Evolutionary conservation across 139 green algal genomes (phyloP).

Genomic region (Chlorella sp.): DNA sequence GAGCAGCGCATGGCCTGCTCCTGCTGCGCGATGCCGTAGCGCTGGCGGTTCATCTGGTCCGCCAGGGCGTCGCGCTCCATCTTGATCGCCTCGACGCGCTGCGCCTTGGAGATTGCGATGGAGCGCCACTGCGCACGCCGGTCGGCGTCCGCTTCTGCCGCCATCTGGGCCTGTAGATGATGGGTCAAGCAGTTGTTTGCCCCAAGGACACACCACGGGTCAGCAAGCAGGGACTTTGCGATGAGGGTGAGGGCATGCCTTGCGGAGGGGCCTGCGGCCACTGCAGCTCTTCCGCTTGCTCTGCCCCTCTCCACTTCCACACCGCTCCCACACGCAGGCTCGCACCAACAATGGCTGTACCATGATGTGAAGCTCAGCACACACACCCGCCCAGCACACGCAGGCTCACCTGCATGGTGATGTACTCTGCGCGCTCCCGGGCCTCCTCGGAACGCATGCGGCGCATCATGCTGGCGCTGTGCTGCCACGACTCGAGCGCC

Average conservation of each 20-base stretch:
- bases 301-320: too few species aligned
- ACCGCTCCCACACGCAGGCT: too few species aligned
- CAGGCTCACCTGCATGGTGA: neutral
- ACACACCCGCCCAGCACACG: too few species aligned
- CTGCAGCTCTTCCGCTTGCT: too few species aligned
- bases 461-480: neutral
- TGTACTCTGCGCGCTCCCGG: neutral
- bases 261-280: too few species aligned
- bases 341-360: too few species aligned
- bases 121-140: neutral
- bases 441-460: neutral
- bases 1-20: neutral
- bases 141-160: neutral
- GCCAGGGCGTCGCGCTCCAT: neutral
- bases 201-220: too few species aligned
- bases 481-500: neutral
- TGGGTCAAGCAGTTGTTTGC: too few species aligned
- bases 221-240: too few species aligned
- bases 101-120: neutral
- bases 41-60: neutral
- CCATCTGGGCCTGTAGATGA: neutral
- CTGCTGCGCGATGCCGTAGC: neutral
- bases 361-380: too few species aligned
- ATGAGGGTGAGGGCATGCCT: too few species aligned
- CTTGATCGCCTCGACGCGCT: neutral